Base-by-base conservation (phyloP, 2,329 filamentous ascomycete species). In the Penicillium fuscoglaucum region DNA sequence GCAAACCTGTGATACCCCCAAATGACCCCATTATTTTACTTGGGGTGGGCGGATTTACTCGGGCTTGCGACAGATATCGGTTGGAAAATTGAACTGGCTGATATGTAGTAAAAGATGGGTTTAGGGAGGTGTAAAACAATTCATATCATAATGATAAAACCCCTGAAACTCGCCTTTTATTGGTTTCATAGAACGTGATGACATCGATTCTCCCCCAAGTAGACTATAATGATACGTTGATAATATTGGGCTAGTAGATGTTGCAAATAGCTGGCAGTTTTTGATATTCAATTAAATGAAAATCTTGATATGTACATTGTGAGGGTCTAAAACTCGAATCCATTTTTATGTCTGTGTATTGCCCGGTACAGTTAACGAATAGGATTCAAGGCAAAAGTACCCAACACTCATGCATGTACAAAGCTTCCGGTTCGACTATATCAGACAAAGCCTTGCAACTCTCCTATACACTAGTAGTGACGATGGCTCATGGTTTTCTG, bases 201-300 rank as follows among this genome's bases (percentile, higher is more conserved):
- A 4, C 26, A 6, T 6, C 3, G 5, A n/a, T 4, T 13, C 0
- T 24, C 6, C 17, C 21, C 26, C 5, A 0, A 4, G 17, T 45
- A 19, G 6, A 29, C 43, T 45, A n/a, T 8, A 45, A 26, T 45
- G 26, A 45, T 10, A 29, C 17, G 9, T 29, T 45, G 9, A 12
- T 17, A 45, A 13, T 19, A 4, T 12, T 5, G 9, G 17, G 2
- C 24, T 13, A 29, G 5, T 15, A n/a, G 15, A 45, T 19, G 17
- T 29, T 9, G 10, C 17, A 46, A 26, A 12, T 3, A 46, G 17
- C 17, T 8, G 15, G 10, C 44, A 29, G 17, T 10, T 45, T 5
- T 9, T 8, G 0, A 45, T 28, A 9, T 12, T 45, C 41, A 26
- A 12, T 28, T 28, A 4, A 8, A n/a, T 31, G 3, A 19, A 46